A percentile compares a stretch with the other conserved stretches of the same genome.
Evolutionary conservation across 2,329 filamentous ascomycete species (phyloP).

Genomic region (Cladosporium phlei): DNA sequence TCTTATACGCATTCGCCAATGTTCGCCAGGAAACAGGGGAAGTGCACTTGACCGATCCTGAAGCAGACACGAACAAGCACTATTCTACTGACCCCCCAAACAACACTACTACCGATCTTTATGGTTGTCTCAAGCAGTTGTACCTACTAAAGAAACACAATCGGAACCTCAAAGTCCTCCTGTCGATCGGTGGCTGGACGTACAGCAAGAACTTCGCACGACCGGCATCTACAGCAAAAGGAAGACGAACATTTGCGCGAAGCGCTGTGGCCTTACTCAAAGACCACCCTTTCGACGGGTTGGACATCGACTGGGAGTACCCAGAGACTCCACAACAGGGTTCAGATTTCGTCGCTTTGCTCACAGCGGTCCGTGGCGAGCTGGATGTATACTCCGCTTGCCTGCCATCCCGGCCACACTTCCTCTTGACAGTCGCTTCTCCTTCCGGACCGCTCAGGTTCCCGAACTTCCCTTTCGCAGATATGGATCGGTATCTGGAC

Average conservation of each 20-base stretch:
- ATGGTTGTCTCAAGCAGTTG: slow-evolving; percentile 73
- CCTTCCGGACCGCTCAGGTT: slow-evolving; percentile 42
- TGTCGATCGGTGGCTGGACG: slow-evolving; percentile 80
- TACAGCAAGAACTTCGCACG: slow-evolving; percentile 72
- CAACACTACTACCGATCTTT: slow-evolving; percentile 63
- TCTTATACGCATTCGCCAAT: slow-evolving; percentile 90
- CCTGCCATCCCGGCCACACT: slow-evolving; percentile 34
- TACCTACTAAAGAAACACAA: slow-evolving; percentile 71
- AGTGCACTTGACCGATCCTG: slow-evolving; percentile 66
- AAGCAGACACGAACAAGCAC: slow-evolving; percentile 64
- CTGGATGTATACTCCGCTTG: slow-evolving; percentile 38
- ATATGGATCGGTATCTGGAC: slow-evolving; percentile 41
- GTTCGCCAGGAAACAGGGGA: slow-evolving; percentile 73
- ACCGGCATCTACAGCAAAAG: slow-evolving; percentile 59
- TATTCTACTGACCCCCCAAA: slow-evolving; percentile 64
- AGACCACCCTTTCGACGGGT: slow-evolving; percentile 65
- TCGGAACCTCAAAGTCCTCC: slow-evolving; percentile 70
- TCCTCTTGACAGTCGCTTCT: slow-evolving; percentile 42
- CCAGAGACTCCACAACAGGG: slow-evolving; percentile 39
- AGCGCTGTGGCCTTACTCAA: slow-evolving; percentile 71
- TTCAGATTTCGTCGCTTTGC: slow-evolving; percentile 35
- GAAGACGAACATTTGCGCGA: slow-evolving; percentile 62
- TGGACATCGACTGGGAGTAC: slow-evolving; percentile 48
- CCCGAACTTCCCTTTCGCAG: slow-evolving; percentile 36
- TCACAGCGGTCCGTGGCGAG: slow-evolving; percentile 35